phyloP scores from a whole-genome alignment of 73 alveolate species.

The Tetrahymena thermophila region DNA sequence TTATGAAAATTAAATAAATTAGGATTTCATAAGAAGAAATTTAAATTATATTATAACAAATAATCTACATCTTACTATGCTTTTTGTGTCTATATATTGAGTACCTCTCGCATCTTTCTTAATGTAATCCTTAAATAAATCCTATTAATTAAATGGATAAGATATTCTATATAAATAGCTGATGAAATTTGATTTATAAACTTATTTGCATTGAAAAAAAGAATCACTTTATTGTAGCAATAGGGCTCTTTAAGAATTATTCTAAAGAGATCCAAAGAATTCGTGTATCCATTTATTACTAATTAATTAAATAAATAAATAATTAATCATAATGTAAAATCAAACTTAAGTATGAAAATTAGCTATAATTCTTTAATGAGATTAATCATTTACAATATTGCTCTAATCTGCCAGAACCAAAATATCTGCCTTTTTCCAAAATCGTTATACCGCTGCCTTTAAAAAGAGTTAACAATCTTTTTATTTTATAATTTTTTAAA shows the following conservation, averaged over 20 bases:
- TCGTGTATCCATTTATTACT: neutral
- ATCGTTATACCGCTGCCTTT: neutral
- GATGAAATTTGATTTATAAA: neutral
- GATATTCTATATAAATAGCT: neutral
- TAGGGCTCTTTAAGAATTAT: neutral
- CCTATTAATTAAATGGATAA: neutral
- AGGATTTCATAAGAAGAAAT: neutral
- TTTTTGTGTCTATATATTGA: neutral
- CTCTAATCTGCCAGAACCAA: neutral
- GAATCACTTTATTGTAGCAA: neutral
- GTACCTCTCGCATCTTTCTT: neutral
- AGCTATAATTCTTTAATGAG: neutral
- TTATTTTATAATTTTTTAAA: neutral
- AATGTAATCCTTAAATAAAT: neutral
- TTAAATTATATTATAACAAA: neutral
- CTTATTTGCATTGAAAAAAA: no score
- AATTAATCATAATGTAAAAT: neutral
- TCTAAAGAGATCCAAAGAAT: neutral
- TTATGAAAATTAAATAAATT: neutral
- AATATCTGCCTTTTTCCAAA: neutral
- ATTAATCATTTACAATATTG: neutral
- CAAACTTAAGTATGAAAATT: neutral
- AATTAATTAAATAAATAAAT: neutral
- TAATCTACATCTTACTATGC: constrained; percentile 1
- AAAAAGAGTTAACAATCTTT: neutral